These are phyloP conservation scores for Alternaria sp. DNA, from an alignment of 2,329 filamentous ascomycete species.

Conservation along the genomic window DNA sequence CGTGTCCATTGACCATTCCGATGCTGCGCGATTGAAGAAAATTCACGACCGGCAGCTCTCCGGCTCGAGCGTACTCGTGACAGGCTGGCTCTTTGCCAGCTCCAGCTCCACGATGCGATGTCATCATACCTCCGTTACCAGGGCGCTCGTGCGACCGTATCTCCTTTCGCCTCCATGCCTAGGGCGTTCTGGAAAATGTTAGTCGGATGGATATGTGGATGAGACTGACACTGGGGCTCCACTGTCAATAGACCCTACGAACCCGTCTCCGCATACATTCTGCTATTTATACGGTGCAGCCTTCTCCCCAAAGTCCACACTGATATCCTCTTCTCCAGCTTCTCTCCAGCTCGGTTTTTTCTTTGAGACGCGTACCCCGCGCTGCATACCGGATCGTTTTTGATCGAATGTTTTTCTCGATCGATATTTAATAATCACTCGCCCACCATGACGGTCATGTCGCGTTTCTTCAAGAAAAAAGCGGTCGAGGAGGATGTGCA, in stretches of 20 bases:
- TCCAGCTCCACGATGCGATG: conserved; percentile 25
- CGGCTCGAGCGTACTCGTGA: conserved; percentile 21
- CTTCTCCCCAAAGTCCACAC: conserved; percentile 33
- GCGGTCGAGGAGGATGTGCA: conserved; percentile 25
- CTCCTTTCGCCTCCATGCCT: conserved; percentile 23
- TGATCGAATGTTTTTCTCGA: conserved; percentile 7
- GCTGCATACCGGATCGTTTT: conserved; percentile 12
- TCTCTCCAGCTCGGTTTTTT: conserved; percentile 23
- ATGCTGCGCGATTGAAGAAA: conserved; percentile 27
- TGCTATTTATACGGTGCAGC: conserved; percentile 30
- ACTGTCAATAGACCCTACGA: conserved; percentile 27
- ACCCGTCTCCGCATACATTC: conserved; percentile 27
- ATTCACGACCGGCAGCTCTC: conserved; percentile 20
- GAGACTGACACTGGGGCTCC: conserved; percentile 34
- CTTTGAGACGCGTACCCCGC: conserved; percentile 15
- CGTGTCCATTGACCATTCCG: conserved; percentile 20
- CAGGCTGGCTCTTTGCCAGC: conserved; percentile 16
- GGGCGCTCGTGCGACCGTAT: conserved; percentile 29
- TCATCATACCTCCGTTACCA: conserved; percentile 35
- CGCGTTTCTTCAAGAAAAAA: conserved; percentile 38
- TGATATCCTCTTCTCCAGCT: conserved; percentile 29
- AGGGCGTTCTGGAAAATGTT: conserved; percentile 25
- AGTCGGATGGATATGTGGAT: conserved; percentile 24
- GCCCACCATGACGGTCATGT: conserved; percentile 19
- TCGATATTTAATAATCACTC: conserved; percentile 11